These are phyloP conservation scores for Solanum gandarillasii DNA, from an alignment of 257 asterid species.

Conservation along the genomic window DNA sequence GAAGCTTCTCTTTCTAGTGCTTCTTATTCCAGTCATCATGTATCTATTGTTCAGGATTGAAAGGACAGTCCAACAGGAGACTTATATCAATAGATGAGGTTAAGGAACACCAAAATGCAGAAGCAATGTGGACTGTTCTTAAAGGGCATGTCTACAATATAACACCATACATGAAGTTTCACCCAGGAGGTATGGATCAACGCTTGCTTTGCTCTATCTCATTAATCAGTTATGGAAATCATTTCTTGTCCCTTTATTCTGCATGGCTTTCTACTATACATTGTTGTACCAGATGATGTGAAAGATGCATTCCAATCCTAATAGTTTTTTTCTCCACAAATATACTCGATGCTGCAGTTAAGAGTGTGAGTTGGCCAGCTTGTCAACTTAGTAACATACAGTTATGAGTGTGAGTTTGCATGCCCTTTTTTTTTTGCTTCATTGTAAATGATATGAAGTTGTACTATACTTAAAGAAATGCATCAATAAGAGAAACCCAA, in stretches of 20 bases:
- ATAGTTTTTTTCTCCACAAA: neutral
- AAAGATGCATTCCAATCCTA: neutral
- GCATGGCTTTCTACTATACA: neutral
- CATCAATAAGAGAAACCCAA: neutral
- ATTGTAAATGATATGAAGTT: neutral
- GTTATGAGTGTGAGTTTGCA: neutral
- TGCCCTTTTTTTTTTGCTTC: neutral
- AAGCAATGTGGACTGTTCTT: constrained; percentile 93
- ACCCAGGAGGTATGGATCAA: constrained; percentile 77
- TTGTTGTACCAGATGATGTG: neutral
- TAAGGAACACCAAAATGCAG: constrained; percentile 68
- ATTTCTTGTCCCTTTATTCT: neutral
- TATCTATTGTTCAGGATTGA: constrained; percentile 43
- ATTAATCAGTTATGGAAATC: neutral
- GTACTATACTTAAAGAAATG: neutral
- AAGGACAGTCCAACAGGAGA: constrained; percentile 72
- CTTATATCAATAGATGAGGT: constrained; percentile 69
- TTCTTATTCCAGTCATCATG: neutral
- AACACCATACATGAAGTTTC: constrained; percentile 89
- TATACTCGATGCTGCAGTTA: neutral
- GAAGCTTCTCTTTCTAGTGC: neutral
- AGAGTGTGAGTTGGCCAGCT: neutral
- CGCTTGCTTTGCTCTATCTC: neutral
- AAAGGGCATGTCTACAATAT: constrained; percentile 90
- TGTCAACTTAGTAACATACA: neutral